phyloP scores from a whole-genome alignment of 495 filamentous ascomycete species.

The Filosporella fistucella region DNA sequence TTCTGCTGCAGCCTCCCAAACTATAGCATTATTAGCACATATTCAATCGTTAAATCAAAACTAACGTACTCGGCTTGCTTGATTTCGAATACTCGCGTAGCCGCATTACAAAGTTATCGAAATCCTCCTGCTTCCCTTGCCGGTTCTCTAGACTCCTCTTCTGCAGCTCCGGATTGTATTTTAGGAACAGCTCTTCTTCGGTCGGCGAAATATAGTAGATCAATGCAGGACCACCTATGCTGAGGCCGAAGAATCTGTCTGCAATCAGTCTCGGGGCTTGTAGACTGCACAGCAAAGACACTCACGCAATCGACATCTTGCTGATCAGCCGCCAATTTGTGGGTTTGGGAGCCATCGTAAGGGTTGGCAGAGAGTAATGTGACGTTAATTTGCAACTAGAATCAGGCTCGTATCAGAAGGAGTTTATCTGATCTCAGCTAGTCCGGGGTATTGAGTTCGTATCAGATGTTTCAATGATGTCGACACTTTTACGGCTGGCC shows the following conservation, averaged over 20 bases:
- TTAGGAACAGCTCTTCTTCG: slow-evolving; percentile 87
- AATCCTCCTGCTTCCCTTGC: slow-evolving; percentile 70
- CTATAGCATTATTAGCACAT: slow-evolving; percentile 29
- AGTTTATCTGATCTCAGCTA: slow-evolving; percentile 5
- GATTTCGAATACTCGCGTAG: slow-evolving; percentile 89
- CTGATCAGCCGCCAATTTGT: slow-evolving; percentile 28
- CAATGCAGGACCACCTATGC: slow-evolving; percentile 80
- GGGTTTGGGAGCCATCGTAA: slow-evolving; percentile 23
- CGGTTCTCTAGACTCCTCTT: slow-evolving; percentile 74
- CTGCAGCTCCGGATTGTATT: slow-evolving; percentile 91
- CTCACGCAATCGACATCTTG: slow-evolving; percentile 40
- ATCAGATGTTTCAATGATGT: too few species aligned
- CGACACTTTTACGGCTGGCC: slow-evolving; percentile 1
- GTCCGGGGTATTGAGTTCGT: neutral
- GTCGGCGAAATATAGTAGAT: slow-evolving; percentile 77
- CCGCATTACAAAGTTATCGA: slow-evolving; percentile 77
- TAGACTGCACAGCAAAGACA: slow-evolving; percentile 12
- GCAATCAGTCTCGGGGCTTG: slow-evolving; percentile 8
- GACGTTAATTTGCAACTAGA: neutral
- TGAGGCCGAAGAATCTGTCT: slow-evolving; percentile 59
- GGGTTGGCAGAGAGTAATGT: slow-evolving; percentile 7
- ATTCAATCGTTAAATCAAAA: neutral
- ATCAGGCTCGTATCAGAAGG: neutral
- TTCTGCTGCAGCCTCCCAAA: slow-evolving; percentile 72
- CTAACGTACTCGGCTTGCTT: slow-evolving; percentile 62